Conservation (phyloP, 2,329 filamentous ascomycete species). For the Neoascochyta sp. region DNA sequence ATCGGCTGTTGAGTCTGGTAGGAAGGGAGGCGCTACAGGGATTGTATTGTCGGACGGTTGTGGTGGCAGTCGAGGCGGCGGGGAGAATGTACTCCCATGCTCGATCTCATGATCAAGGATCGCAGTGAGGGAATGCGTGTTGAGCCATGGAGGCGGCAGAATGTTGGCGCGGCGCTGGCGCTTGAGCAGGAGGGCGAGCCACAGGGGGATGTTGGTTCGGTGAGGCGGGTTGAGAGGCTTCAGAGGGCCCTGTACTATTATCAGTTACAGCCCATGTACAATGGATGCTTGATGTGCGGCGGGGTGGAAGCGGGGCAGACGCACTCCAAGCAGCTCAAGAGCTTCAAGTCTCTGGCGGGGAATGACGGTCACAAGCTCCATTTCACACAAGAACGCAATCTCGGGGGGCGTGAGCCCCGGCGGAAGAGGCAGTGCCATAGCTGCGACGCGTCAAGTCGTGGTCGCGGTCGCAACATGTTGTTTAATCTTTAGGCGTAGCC, state of each 20-base stretch:
- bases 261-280: constrained; percentile 9
- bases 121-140: constrained; percentile 67
- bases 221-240: constrained; percentile 75
- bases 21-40: constrained; percentile 63
- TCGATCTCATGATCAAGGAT: constrained; percentile 81
- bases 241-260: constrained; percentile 64
- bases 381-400: constrained; percentile 92
- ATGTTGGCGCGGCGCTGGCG: constrained; percentile 93
- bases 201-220: constrained; percentile 75
- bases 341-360: constrained; percentile 86
- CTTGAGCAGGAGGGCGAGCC: constrained; percentile 93
- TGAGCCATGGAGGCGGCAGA: constrained; percentile 83
- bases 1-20: constrained; percentile 68
- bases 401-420: constrained; percentile 76
- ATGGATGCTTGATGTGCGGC: constrained; percentile 7
- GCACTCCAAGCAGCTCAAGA: constrained; percentile 79
- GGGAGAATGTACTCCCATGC: constrained; percentile 67
- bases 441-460: constrained; percentile 22
- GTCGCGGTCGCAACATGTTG: too few relatives aligned
- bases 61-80: constrained; percentile 68
- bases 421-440: constrained; percentile 60
- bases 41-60: constrained; percentile 42
- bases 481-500: too few relatives aligned
- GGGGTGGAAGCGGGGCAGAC: constrained; percentile 44
- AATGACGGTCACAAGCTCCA: constrained; percentile 91